Evolutionary conservation across 2,329 filamentous ascomycete species (phyloP).

Genomic region (Ramularia endophylla): DNA sequence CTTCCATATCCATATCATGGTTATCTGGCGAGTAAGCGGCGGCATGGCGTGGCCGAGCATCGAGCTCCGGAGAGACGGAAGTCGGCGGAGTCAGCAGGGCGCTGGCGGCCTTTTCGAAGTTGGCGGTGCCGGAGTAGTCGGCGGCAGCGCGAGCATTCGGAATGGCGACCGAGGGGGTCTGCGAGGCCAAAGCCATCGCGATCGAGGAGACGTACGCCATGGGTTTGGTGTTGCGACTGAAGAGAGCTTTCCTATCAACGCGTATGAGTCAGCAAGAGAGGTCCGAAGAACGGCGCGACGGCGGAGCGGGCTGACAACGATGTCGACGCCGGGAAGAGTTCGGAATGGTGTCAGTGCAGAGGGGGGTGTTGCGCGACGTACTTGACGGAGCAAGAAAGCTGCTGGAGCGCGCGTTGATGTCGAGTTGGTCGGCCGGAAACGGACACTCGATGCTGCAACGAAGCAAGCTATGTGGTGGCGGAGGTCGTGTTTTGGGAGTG

Average conservation of each 20-base stretch:
- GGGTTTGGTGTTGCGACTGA: slow-evolving; percentile 16
- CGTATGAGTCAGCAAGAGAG: slow-evolving; percentile 24
- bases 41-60: slow-evolving; percentile 71
- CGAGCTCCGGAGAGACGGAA: slow-evolving; percentile 84
- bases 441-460: slow-evolving; percentile 1
- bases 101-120: slow-evolving; percentile 25
- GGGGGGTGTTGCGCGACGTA: slow-evolving; percentile 24
- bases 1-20: slow-evolving; percentile 75
- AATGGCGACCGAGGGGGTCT: slow-evolving; percentile 26
- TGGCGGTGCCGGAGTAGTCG: slow-evolving; percentile 23
- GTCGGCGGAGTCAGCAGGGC: slow-evolving; percentile 86
- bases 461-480: background rate
- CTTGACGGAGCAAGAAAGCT: slow-evolving; percentile 32
- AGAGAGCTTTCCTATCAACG: slow-evolving; percentile 31
- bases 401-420: slow-evolving; percentile 9
- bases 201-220: slow-evolving; percentile 29
- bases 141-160: slow-evolving; percentile 19
- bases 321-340: slow-evolving; percentile 7
- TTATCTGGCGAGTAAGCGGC: slow-evolving; percentile 48
- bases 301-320: slow-evolving; percentile 4
- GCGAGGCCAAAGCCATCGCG: slow-evolving; percentile 31
- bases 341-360: slow-evolving; percentile 4
- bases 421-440: slow-evolving; percentile 15
- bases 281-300: slow-evolving; percentile 10
- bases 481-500: no score